Evolutionary conservation across 495 filamentous ascomycete genomes (phyloP).

Genomic region (Penicillium mononematosum): DNA sequence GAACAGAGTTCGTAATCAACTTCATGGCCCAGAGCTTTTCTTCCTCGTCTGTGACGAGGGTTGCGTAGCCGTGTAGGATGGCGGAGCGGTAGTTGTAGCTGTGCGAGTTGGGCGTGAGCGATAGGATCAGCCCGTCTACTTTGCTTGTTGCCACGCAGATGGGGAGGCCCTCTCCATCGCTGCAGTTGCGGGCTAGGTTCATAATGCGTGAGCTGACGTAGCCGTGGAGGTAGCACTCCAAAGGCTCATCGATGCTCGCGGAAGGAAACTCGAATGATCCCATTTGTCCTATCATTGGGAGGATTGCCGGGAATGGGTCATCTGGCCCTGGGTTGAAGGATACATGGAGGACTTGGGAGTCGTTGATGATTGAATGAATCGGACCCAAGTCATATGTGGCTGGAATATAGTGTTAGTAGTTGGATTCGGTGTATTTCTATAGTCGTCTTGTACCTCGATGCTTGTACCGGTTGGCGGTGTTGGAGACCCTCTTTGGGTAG

Average conservation of each 20-base stretch:
- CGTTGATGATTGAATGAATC: conserved; percentile 81
- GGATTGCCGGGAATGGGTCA: conserved; percentile 70
- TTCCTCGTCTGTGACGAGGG: conserved; percentile 58
- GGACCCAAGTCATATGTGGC: conserved; percentile 71
- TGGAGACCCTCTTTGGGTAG: conserved; percentile 65
- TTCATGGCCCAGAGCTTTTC: conserved; percentile 86
- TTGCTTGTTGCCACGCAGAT: conserved; percentile 66
- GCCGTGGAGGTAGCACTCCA: conserved; percentile 86
- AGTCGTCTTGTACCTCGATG: conserved; percentile 55
- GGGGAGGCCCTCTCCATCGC: conserved; percentile 52
- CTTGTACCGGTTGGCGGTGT: conserved; percentile 71
- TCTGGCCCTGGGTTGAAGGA: conserved; percentile 65
- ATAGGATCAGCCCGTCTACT: conserved; percentile 73
- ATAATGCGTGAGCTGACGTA: conserved; percentile 81
- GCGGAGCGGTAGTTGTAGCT: conserved; percentile 90
- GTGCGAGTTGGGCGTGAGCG: conserved; percentile 75
- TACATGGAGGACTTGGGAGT: conserved; percentile 73
- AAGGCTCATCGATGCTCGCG: conserved; percentile 58
- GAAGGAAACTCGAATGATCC: conserved; percentile 65
- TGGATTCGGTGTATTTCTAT: conserved; percentile 2
- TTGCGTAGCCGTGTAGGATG: conserved; percentile 72
- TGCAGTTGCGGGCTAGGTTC: conserved; percentile 56
- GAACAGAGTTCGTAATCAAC: conserved; percentile 72
- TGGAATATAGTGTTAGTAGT: conserved; percentile 31
- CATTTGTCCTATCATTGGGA: conserved; percentile 91